Evolutionary conservation across 139 green algal species (phyloP).

Genomic region (Mesotaenium endlicherianum): DNA sequence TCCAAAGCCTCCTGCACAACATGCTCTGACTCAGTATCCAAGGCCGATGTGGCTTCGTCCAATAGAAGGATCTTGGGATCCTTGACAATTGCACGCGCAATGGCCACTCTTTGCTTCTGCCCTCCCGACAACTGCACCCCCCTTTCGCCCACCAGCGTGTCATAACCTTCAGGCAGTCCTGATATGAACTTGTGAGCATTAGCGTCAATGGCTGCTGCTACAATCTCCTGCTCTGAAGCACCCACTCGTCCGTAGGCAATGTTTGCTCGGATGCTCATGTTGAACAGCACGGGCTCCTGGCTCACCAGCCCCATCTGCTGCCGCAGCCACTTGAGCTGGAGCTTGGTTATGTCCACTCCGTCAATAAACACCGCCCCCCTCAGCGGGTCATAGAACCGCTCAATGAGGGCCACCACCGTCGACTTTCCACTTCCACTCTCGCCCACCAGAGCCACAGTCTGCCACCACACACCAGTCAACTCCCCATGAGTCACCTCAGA

Average conservation of each 20-base stretch:
- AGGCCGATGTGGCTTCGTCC: constrained; percentile 51
- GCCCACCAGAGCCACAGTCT: constrained; percentile 84
- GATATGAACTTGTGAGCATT: constrained; percentile 81
- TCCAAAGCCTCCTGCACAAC: constrained; percentile 79
- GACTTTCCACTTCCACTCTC: constrained; percentile 87
- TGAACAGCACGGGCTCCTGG: constrained; percentile 72
- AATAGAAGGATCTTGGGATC: constrained; percentile 82
- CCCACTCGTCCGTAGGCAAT: constrained; percentile 48
- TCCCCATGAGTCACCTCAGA: too few relatives aligned
- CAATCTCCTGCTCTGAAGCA: constrained; percentile 60
- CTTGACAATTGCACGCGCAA: constrained; percentile 83
- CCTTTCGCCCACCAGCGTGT: constrained; percentile 79
- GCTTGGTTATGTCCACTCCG: constrained; percentile 67
- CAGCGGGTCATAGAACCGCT: constrained; percentile 79
- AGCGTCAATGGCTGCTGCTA: constrained; percentile 67
- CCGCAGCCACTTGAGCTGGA: constrained; percentile 80
- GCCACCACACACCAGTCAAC: too few relatives aligned
- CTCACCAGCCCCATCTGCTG: constrained; percentile 76
- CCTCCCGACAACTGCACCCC: constrained; percentile 78
- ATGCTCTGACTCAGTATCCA: constrained; percentile 45
- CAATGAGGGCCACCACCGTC: constrained; percentile 81
- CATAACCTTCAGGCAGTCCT: constrained; percentile 66
- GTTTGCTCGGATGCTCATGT: constrained; percentile 53
- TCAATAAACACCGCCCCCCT: constrained; percentile 71
- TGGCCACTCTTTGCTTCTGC: constrained; percentile 91